phyloP scores from a whole-genome alignment of 2,329 filamentous ascomycete genomes.

The Ustulina deusta region DNA sequence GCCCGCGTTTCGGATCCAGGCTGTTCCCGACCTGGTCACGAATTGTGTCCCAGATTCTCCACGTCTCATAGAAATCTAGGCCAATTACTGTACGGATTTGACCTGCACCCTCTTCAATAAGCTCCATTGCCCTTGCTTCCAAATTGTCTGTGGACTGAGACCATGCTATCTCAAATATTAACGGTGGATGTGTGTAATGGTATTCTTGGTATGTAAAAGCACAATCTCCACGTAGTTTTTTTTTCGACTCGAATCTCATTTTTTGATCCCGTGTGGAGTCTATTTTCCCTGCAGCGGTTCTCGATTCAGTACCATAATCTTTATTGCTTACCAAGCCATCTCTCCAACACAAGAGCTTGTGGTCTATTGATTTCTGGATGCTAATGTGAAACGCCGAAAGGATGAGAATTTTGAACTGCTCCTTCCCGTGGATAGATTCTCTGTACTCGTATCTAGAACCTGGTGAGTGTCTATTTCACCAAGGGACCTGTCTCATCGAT shows the following conservation, averaged over 20 bases:
- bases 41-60: slow-evolving; percentile 1
- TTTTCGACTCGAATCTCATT: neutral
- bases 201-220: neutral
- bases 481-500: neutral
- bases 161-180: slow-evolving; percentile 14
- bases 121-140: slow-evolving; percentile 5
- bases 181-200: slow-evolving; percentile 3
- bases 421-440: slow-evolving; percentile 6
- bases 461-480: neutral
- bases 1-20: neutral
- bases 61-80: slow-evolving; percentile 7
- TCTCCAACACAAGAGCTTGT: neutral
- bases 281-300: slow-evolving; percentile 4
- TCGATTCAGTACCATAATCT: neutral
- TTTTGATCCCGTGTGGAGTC: neutral
- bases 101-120: slow-evolving; percentile 4
- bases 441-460: slow-evolving; percentile 2
- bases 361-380: neutral
- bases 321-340: neutral
- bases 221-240: slow-evolving; percentile 5
- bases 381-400: neutral
- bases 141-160: neutral
- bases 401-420: slow-evolving; percentile 5
- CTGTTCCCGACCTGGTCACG: neutral
- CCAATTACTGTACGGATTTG: slow-evolving; percentile 6